Evolutionary conservation across 2,329 filamentous ascomycete genomes (phyloP).

Genomic region (Paracorniculantispora psalliotae): DNA sequence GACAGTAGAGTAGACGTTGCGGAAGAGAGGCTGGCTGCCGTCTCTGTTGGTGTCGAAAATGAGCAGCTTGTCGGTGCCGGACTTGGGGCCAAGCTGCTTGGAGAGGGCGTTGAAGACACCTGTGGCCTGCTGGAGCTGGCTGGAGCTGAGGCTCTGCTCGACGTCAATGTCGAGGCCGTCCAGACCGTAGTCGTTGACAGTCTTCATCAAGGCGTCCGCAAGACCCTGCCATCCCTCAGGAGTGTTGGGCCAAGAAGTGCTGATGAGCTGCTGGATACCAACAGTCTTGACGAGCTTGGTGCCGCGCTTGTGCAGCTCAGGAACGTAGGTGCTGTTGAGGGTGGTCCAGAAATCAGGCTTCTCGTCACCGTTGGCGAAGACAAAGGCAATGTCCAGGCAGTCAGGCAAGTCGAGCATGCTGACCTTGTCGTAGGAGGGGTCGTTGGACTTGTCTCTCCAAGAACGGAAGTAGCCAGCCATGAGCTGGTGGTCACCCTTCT

Average conservation of each 20-base stretch:
- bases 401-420: slow-evolving; percentile 11
- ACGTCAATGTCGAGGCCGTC: slow-evolving; percentile 14
- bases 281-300: slow-evolving; percentile 8
- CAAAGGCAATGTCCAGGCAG: slow-evolving; percentile 13
- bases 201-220: neutral
- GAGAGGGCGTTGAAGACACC: slow-evolving; percentile 12
- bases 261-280: slow-evolving; percentile 1
- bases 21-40: slow-evolving; percentile 6
- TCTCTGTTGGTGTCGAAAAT: slow-evolving; percentile 13
- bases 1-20: slow-evolving; percentile 5
- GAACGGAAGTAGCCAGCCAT: slow-evolving; percentile 12
- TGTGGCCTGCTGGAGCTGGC: slow-evolving; percentile 6
- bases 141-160: neutral
- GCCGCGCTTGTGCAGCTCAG: slow-evolving; percentile 1
- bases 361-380: slow-evolving; percentile 10
- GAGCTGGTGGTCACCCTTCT: slow-evolving; percentile 8
- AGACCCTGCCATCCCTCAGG: slow-evolving; percentile 1
- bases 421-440: neutral
- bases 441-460: slow-evolving; percentile 3
- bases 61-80: slow-evolving; percentile 9
- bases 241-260: neutral
- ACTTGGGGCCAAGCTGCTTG: slow-evolving; percentile 11
- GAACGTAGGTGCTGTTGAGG: slow-evolving; percentile 2
- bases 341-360: neutral
- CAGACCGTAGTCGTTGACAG: neutral